A percentile compares a stretch with the other conserved stretches of the same genome.
phyloP scores from a whole-genome alignment of 495 filamentous ascomycete species.

The Neohortaea acidophila region DNA sequence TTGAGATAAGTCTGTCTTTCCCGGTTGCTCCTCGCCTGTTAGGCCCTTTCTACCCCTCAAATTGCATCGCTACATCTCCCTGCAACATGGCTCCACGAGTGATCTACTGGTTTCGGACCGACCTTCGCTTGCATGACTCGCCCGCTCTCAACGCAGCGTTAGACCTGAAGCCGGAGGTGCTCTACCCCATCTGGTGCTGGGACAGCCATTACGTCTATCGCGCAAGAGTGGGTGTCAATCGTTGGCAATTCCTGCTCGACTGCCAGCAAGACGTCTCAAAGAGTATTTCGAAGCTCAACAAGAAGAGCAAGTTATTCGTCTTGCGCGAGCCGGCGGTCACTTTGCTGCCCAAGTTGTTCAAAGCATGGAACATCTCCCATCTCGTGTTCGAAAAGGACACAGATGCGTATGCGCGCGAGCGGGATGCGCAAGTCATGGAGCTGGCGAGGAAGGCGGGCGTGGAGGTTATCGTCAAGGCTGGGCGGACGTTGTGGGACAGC shows the following conservation, averaged over 20 bases:
- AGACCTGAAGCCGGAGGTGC: conserved; percentile 41
- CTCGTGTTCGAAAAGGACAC: conserved; percentile 62
- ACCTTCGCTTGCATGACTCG: conserved; percentile 57
- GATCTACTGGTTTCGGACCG: conserved; percentile 63
- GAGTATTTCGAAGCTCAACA: conserved; percentile 44
- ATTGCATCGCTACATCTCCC: neutral
- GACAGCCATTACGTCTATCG: conserved; percentile 60
- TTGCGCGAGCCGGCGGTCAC: conserved; percentile 53
- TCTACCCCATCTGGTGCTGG: conserved; percentile 58
- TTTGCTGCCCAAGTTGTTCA: conserved; percentile 50
- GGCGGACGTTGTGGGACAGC: conserved; percentile 51
- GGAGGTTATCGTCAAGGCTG: conserved; percentile 41
- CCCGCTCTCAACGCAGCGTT: conserved; percentile 50
- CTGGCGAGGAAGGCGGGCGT: conserved; percentile 47
- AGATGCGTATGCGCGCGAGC: conserved; percentile 47
- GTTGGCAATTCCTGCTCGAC: conserved; percentile 54
- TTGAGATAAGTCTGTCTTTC: neutral
- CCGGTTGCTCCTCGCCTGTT: neutral
- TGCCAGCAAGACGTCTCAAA: conserved; percentile 48
- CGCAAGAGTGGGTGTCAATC: conserved; percentile 46
- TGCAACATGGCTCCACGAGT: conserved; percentile 31
- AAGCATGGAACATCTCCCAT: conserved; percentile 51
- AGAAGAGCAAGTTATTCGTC: conserved; percentile 49
- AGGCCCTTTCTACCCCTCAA: neutral
- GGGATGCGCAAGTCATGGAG: conserved; percentile 39